These are phyloP conservation scores for Colletotrichum nymphaeae DNA, from an alignment of 2,329 filamentous ascomycete species.

Conservation along the genomic window DNA sequence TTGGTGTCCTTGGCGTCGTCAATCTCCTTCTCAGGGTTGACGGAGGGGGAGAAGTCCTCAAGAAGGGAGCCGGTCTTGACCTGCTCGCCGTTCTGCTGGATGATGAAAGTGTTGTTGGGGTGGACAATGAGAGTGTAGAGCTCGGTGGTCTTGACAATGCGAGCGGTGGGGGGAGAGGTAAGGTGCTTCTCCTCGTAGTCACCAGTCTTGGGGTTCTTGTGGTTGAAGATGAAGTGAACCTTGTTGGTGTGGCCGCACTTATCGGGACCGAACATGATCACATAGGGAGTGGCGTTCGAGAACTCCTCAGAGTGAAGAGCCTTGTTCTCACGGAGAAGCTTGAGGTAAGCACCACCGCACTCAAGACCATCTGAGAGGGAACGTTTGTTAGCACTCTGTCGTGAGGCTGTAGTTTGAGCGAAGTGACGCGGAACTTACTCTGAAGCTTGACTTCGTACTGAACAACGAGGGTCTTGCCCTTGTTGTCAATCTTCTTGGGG, in stretches of 20 bases:
- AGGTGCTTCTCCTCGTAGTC: slow-evolving; percentile 99
- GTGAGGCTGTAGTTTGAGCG: background rate
- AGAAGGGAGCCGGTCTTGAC: slow-evolving; percentile 91
- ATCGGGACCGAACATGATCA: slow-evolving; percentile 99
- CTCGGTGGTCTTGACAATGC: slow-evolving; percentile 90
- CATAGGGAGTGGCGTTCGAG: slow-evolving; percentile 95
- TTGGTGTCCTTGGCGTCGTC: slow-evolving; percentile 94
- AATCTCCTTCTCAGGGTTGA: slow-evolving; percentile 96
- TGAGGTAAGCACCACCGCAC: slow-evolving; percentile 98
- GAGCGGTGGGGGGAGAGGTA: slow-evolving; percentile 82
- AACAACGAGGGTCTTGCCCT: slow-evolving; percentile 95
- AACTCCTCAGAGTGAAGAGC: slow-evolving; percentile 98
- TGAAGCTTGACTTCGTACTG: slow-evolving; percentile 99
- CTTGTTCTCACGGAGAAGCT: slow-evolving; percentile 98
- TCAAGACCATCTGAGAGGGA: slow-evolving; percentile 81
- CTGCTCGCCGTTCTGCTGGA: slow-evolving; percentile 90
- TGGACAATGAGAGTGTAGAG: slow-evolving; percentile 97
- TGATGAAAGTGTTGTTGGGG: slow-evolving; percentile 94
- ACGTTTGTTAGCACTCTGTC: slow-evolving; percentile 21
- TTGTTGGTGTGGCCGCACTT: slow-evolving; percentile 99
- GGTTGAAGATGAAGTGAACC: slow-evolving; percentile 98
- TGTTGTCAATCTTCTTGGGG: slow-evolving; percentile 95
- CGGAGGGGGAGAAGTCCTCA: slow-evolving; percentile 91
- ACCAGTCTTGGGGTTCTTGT: slow-evolving; percentile 99
- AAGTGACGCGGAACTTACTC: slow-evolving; percentile 68